Evolutionary conservation across 495 filamentous ascomycete genomes (phyloP).

Genomic region (Trypethelium eluteriae): DNA sequence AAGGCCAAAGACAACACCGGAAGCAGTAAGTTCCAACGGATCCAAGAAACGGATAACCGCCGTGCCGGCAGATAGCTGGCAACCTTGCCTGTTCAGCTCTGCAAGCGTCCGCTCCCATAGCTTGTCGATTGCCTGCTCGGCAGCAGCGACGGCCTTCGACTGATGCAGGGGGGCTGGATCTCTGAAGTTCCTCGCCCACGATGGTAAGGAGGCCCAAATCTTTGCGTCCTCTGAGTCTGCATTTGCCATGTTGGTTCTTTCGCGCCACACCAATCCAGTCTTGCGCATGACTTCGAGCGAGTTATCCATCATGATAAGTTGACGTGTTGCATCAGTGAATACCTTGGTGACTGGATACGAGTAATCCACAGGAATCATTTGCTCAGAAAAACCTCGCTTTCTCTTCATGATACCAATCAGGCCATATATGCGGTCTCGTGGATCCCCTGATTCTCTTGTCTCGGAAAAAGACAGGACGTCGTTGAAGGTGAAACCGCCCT

Average conservation of each 20-base stretch:
- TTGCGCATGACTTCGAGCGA: not conserved
- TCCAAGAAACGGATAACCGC: not conserved
- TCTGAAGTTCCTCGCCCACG: not conserved
- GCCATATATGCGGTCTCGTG: not conserved
- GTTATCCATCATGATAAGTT: not conserved
- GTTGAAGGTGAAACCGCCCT: not conserved
- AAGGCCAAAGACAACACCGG: not conserved
- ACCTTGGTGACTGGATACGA: not conserved
- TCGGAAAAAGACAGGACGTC: not conserved
- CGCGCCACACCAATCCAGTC: not conserved
- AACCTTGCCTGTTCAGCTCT: not conserved
- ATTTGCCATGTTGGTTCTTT: not conserved
- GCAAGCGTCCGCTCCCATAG: not conserved
- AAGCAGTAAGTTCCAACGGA: not conserved
- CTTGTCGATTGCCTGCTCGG: not conserved
- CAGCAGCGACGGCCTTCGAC: not conserved
- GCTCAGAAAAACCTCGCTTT: not conserved
- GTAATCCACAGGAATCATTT: not conserved
- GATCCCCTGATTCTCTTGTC: not conserved
- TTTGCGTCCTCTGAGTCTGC: not conserved
- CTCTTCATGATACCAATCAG: not conserved
- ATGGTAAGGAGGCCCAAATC: not conserved
- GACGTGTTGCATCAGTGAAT: not conserved
- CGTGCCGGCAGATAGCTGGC: not conserved
- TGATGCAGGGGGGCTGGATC: not conserved